Evolutionary conservation across 306 rosid genomes (phyloP).

Genomic region (Ormosia semicastrata): DNA sequence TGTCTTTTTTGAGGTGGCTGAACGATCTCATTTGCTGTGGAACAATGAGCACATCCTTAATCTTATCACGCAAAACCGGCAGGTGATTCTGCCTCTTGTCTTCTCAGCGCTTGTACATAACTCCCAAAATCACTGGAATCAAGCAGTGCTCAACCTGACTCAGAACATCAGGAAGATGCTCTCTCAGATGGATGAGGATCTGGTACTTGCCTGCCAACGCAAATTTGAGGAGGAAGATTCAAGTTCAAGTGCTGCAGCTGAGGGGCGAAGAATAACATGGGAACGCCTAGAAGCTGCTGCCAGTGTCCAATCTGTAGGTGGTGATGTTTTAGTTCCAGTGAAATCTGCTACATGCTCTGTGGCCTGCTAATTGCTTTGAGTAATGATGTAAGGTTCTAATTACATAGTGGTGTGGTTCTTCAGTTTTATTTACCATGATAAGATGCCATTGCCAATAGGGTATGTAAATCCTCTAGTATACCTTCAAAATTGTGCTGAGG

Average conservation of each 20-base stretch:
- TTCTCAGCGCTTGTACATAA: slow-evolving; percentile 84
- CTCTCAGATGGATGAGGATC: slow-evolving; percentile 85
- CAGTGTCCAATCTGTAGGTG: slow-evolving; percentile 35
- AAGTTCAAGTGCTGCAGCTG: slow-evolving; percentile 52
- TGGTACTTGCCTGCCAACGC: slow-evolving; percentile 71
- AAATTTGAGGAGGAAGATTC: slow-evolving; percentile 70
- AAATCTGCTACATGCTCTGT: slow-evolving; percentile 75
- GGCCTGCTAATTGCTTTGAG: slow-evolving; percentile 59
- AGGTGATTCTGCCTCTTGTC: slow-evolving; percentile 80
- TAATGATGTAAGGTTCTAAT: slow-evolving; percentile 28
- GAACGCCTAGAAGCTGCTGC: slow-evolving; percentile 73
- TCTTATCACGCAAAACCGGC: slow-evolving; percentile 77
- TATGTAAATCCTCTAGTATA: slow-evolving; percentile 40
- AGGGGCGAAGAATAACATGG: slow-evolving; percentile 83
- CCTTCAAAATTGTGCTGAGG: slow-evolving; percentile 33
- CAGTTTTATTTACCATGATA: slow-evolving; percentile 16
- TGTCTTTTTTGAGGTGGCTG: slow-evolving; percentile 70
- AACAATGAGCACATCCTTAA: slow-evolving; percentile 85
- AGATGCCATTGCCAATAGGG: slow-evolving; percentile 29
- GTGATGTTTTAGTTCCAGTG: slow-evolving; percentile 53
- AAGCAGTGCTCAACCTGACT: slow-evolving; percentile 89
- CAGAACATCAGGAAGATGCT: slow-evolving; percentile 75
- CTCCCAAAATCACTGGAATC: slow-evolving; percentile 87
- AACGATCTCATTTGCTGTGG: slow-evolving; percentile 94
- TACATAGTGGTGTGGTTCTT: slow-evolving; percentile 35